A percentile compares a stretch with the other conserved stretches of the same genome.
Evolutionary conservation across 2,329 filamentous ascomycete genomes (phyloP).

Genomic region (Colletotrichum tanaceti): DNA sequence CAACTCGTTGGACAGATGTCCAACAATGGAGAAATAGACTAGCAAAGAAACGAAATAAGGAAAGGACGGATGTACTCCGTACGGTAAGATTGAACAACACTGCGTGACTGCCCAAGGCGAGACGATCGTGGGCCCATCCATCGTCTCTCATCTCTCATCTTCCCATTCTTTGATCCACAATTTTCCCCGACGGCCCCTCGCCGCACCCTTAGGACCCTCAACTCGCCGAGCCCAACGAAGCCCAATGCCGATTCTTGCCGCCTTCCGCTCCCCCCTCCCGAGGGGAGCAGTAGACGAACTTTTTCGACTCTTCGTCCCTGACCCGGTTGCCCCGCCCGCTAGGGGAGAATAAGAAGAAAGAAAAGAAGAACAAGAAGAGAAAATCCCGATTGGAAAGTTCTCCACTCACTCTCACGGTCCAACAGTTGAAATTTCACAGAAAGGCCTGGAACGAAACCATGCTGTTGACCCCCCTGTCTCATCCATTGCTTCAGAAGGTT

Average conservation of each 20-base stretch:
- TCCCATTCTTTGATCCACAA: slow-evolving; percentile 10
- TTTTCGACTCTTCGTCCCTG: neutral
- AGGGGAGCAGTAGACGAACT: slow-evolving; percentile 21
- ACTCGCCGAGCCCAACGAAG: slow-evolving; percentile 27
- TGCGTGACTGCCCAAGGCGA: slow-evolving; percentile 15
- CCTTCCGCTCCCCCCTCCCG: slow-evolving; percentile 22
- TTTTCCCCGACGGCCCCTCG: neutral
- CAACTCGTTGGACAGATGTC: too few species aligned
- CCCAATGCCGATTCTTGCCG: slow-evolving; percentile 39
- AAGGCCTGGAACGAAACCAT: slow-evolving; percentile 9
- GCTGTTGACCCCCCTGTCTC: neutral
- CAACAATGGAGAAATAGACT: neutral
- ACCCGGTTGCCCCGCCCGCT: neutral
- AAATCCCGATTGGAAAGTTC: slow-evolving; percentile 14
- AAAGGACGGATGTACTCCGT: slow-evolving; percentile 9
- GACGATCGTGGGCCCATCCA: slow-evolving; percentile 18
- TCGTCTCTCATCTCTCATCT: neutral
- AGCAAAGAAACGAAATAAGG: neutral
- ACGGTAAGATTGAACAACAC: slow-evolving; percentile 10
- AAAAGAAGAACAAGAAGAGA: neutral
- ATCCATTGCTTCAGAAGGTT: slow-evolving; percentile 1
- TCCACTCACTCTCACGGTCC: neutral
- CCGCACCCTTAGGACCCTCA: slow-evolving; percentile 5
- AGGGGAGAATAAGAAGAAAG: neutral
- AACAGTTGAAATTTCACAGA: slow-evolving; percentile 12